Conservation (phyloP, 148 eudicot species). For the Persicaria maculosa region DNA sequence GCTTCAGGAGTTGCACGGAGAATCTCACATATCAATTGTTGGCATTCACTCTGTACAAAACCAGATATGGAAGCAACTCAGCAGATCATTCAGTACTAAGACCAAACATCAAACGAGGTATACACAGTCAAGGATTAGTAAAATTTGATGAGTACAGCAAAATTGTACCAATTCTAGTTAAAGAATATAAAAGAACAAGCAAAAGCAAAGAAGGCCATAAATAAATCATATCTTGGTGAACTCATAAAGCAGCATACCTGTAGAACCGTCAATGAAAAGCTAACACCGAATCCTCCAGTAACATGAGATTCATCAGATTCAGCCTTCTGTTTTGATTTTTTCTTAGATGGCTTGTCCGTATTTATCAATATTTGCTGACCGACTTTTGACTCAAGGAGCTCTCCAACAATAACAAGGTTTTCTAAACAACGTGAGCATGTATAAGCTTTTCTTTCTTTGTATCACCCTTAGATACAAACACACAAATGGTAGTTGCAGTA, state of each 20-base stretch:
- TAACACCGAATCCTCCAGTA: slow-evolving; percentile 86
- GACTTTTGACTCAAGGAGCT: slow-evolving; percentile 85
- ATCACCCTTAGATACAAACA: slow-evolving; percentile 9
- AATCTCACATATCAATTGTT: slow-evolving; percentile 93
- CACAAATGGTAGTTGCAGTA: slow-evolving; percentile 8
- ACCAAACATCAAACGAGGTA: not conserved
- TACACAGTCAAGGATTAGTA: not conserved
- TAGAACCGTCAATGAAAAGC: slow-evolving; percentile 77
- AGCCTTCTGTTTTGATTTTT: slow-evolving; percentile 58
- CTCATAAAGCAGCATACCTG: slow-evolving; percentile 43
- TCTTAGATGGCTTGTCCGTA: slow-evolving; percentile 61
- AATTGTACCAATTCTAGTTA: not conserved
- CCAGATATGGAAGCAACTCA: slow-evolving; percentile 10
- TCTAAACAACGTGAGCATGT: slow-evolving; percentile 32
- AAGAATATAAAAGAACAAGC: not conserved
- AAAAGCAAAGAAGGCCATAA: not conserved
- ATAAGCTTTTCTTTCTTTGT: not conserved
- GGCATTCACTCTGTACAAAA: slow-evolving; percentile 76
- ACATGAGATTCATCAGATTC: slow-evolving; percentile 62
- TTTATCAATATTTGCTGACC: slow-evolving; percentile 63
- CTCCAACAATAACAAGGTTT: slow-evolving; percentile 92
- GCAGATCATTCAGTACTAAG: not conserved
- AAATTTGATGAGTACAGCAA: not conserved
- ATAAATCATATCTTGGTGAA: not conserved
- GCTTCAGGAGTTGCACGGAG: slow-evolving; percentile 97